These are phyloP conservation scores for Rugonectria rugulosa DNA, from an alignment of 2,329 filamentous ascomycete species.

Conservation along the genomic window DNA sequence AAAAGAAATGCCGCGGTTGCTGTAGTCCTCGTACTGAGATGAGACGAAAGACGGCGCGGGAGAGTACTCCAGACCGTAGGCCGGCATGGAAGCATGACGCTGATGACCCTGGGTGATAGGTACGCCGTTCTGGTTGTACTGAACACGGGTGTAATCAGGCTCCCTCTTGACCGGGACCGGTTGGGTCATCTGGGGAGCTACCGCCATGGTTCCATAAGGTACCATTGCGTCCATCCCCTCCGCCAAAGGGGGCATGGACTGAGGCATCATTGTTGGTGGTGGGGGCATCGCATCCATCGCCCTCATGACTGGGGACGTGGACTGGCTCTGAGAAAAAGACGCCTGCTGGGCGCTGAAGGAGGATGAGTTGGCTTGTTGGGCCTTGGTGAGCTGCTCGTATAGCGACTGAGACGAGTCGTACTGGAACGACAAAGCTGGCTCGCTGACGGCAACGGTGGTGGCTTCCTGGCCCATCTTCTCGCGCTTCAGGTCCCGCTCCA, in stretches of 20 bases:
- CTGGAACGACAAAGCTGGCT: conserved; percentile 96
- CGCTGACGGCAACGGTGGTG: conserved; percentile 94
- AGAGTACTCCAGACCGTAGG: conserved; percentile 94
- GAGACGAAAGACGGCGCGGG: conserved; percentile 97
- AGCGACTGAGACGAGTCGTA: conserved; percentile 99
- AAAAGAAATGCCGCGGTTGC: conserved; percentile 93
- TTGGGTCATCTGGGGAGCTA: conserved; percentile 73
- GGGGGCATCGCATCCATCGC: conserved; percentile 94
- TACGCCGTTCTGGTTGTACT: conserved; percentile 92
- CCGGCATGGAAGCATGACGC: conserved; percentile 97
- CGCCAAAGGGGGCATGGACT: conserved; percentile 62
- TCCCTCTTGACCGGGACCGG: conserved; percentile 83
- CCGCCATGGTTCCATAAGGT: conserved; percentile 72
- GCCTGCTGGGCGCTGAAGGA: conserved; percentile 86
- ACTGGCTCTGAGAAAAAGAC: conserved; percentile 77
- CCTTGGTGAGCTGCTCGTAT: conserved; percentile 99
- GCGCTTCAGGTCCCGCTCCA: conserved; percentile 96
- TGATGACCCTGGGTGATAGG: conserved; percentile 85
- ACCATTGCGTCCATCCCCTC: conserved; percentile 78
- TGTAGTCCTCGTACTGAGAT: conserved; percentile 98
- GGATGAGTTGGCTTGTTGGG: conserved; percentile 97
- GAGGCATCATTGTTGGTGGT: conserved; percentile 80
- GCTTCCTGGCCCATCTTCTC: conserved; percentile 99
- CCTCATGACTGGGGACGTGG: conserved; percentile 87
- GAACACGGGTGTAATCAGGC: conserved; percentile 79